Base-by-base conservation (phyloP, 2,329 filamentous ascomycete species). In the Phaeophleospora eucalypticola region DNA sequence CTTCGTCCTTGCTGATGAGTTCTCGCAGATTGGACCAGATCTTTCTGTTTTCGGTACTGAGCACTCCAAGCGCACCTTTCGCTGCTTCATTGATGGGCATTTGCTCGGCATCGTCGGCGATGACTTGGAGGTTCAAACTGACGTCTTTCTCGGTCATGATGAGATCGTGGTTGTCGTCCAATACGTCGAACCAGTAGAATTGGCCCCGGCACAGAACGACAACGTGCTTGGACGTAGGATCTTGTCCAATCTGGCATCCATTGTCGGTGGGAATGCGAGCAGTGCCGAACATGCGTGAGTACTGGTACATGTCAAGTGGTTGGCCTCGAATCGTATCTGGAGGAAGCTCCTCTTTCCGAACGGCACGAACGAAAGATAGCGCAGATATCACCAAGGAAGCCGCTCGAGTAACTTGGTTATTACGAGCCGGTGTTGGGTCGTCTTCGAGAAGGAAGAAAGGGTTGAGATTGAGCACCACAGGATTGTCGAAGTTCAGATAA, bases 101-200 rank as follows among this genome's bases (percentile, higher is more conserved):
- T 61, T 95, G 83, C 24, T 85, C 80, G 4, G 93, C 91, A 66
- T 98, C 93, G 46, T 95, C 87, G 45, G 95, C 80, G 59, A 97
- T 93, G 12, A 89, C 91, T 63, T 94, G 86, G 15, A 98, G 74
- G 62, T 98, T 97, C 63, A 95, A 77, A 4, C 87, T 83, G 44
- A 98, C 80, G 61, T 98, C 93, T 66, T 88, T 91, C 68, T 97
- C 93, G 0, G 85, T 90, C 91, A 97, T 97, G 69, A 98, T 95
- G 46, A 95, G 73, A 66, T 98, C 93, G 4, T 87, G 87, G 68
- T 95, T 95, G 57, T 91, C 85, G 59, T 98, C 93, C 15, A 98
- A 75, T 2, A 96, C 90, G 67, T 98, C 93, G 60, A 98, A 98
- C 91, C 91, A 97, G 70, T 98, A 98, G 62, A 97, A 90, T 58